Conservation (phyloP, 768 basidiomycete genomes). For the Saitozyma podzolica region DNA sequence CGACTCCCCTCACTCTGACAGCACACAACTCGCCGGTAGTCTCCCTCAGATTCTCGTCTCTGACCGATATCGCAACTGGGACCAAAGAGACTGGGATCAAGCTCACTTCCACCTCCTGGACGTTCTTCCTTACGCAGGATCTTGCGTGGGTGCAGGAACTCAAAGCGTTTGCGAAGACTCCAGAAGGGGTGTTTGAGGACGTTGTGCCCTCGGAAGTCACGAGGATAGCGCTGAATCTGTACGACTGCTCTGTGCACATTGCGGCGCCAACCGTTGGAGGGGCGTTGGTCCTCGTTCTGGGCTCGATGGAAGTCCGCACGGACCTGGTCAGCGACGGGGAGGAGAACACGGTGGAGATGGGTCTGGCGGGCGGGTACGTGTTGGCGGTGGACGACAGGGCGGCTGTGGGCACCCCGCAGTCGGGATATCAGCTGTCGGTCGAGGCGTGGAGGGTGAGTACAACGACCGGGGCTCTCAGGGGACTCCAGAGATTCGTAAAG, state of each 20-base stretch:
- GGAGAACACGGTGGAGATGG: constrained; percentile 60
- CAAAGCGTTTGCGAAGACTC: constrained; percentile 68
- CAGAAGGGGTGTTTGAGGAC: constrained; percentile 89
- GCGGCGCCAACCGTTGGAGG: constrained; percentile 65
- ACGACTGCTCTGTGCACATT: constrained; percentile 67
- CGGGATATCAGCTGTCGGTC: constrained; percentile 51
- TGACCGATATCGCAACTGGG: constrained; percentile 61
- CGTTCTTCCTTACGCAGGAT: constrained; percentile 65
- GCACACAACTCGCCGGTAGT: constrained; percentile 30
- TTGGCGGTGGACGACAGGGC: constrained; percentile 62
- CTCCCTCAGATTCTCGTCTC: constrained; percentile 64
- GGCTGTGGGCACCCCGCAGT: constrained; percentile 24
- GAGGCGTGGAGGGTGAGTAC: constrained; percentile 68
- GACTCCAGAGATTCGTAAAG: too few relatives aligned
- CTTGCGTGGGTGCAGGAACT: constrained; percentile 66
- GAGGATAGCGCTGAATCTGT: constrained; percentile 63
- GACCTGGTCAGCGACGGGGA: constrained; percentile 69
- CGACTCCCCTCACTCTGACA: constrained; percentile 60
- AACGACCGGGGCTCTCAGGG: too few relatives aligned
- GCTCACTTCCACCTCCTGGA: constrained; percentile 65
- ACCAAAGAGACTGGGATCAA: constrained; percentile 79
- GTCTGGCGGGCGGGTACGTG: constrained; percentile 59
- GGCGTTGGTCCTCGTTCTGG: constrained; percentile 66
- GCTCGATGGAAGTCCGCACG: constrained; percentile 64
- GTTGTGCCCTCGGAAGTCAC: constrained; percentile 89